Evolutionary conservation across 2,329 filamentous ascomycete genomes (phyloP).

Genomic region (Exophiala spinifera): DNA sequence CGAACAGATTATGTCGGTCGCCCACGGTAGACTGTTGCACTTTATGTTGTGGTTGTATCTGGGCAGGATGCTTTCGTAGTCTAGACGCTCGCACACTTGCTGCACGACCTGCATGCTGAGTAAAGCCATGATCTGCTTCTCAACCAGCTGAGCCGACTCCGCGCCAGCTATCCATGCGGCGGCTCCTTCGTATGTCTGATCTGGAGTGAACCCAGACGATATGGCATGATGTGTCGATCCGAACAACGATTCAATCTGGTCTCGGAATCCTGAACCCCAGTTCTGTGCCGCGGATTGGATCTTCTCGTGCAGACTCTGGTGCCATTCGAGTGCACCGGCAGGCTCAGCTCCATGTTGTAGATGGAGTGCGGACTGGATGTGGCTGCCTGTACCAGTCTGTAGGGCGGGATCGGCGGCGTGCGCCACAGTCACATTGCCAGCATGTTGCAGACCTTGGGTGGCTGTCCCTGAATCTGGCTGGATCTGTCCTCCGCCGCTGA

Average conservation of each 20-base stretch:
- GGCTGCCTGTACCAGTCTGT: not conserved
- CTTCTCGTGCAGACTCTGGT: not conserved
- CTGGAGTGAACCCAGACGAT: not conserved
- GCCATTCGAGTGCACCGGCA: not conserved
- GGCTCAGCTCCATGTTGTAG: not conserved
- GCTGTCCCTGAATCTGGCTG: not conserved
- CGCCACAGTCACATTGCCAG: not conserved
- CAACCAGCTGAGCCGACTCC: not conserved
- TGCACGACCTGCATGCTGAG: not conserved
- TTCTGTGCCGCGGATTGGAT: not conserved
- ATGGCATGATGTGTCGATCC: not conserved
- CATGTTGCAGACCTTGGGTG: not conserved
- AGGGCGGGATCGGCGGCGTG: not conserved
- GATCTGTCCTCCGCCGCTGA: not conserved
- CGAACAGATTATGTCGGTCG: not conserved
- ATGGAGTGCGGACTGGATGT: not conserved
- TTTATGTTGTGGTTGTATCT: not conserved
- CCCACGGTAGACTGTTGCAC: not conserved
- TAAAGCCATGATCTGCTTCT: not conserved
- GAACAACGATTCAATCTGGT: not conserved
- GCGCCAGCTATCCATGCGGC: not conserved
- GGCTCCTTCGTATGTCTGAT: not conserved
- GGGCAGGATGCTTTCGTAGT: not conserved
- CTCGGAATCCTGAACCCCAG: not conserved
- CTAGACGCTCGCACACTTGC: not conserved